These are phyloP conservation scores for Aspergillus felis DNA, from an alignment of 2,329 filamentous ascomycete genomes.

Conservation along the genomic window DNA sequence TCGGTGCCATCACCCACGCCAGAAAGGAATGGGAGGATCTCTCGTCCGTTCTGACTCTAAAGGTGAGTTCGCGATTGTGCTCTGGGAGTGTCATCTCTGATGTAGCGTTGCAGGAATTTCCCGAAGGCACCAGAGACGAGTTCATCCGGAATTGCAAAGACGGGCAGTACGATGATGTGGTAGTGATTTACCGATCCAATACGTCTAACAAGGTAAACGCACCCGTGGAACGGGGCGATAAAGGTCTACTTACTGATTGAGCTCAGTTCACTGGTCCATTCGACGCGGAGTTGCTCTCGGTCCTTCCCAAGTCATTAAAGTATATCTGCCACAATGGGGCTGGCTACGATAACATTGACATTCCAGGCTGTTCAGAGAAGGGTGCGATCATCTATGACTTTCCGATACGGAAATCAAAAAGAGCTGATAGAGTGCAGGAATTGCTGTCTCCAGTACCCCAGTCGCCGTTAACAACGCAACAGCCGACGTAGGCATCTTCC, in stretches of 20 bases:
- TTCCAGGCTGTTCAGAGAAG: slow-evolving; percentile 48
- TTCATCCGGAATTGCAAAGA: slow-evolving; percentile 53
- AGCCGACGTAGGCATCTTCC: slow-evolving; percentile 45
- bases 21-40: slow-evolving; percentile 42
- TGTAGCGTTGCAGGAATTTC: slow-evolving; percentile 45
- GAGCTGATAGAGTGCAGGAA: slow-evolving; percentile 20
- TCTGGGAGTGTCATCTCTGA: neutral
- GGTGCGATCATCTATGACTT: slow-evolving; percentile 17
- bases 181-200: slow-evolving; percentile 58
- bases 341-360: slow-evolving; percentile 59
- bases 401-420: neutral
- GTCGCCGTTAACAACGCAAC: slow-evolving; percentile 46
- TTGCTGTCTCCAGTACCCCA: slow-evolving; percentile 44
- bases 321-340: slow-evolving; percentile 55
- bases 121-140: slow-evolving; percentile 49
- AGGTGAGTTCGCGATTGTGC: slow-evolving; percentile 24
- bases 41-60: slow-evolving; percentile 38
- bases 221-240: neutral
- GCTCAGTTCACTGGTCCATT: slow-evolving; percentile 45
- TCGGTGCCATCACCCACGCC: slow-evolving; percentile 42
- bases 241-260: neutral
- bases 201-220: slow-evolving; percentile 45
- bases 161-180: slow-evolving; percentile 54
- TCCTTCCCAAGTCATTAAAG: slow-evolving; percentile 44
- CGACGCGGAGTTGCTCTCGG: slow-evolving; percentile 44